Base-by-base conservation (phyloP, 352 stramenopile species). In the Nothophytophthora sp. region DNA sequence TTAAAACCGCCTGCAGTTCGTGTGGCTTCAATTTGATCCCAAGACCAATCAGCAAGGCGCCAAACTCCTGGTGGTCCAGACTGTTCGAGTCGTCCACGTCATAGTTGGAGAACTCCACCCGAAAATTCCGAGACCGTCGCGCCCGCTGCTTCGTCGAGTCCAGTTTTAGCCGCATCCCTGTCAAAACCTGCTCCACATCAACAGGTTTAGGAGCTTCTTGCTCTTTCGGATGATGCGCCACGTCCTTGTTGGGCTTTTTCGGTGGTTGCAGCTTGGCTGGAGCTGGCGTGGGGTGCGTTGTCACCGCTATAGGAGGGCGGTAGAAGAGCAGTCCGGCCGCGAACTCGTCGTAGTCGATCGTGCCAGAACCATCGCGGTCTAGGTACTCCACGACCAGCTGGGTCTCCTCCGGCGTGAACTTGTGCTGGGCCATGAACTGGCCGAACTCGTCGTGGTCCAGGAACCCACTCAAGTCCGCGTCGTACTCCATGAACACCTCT, bases 321-420 rank as follows among this genome's bases (percentile, higher is more conserved):
- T 81, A 88, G 30, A 88, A 90, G 2, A 90, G 55, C n/a, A 90
- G 39, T 1, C 79, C 79, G 1, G 69, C 68, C 0, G 79, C 74
- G 46, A 88, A 90, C 39, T 90, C 79, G 38, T 88, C 72, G 29
- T 90, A 90, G 56, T 88, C 79, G 35, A 90, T 79, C 11, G 76
- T 86, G 1, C 79, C 74, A 22, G 76, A 90, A 18, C 40, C 50
- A 45, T 90, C 79, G 18, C 55, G 44, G 15, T 90, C 79, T 16
- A 90, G 43, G 20, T 73, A 88, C 15, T 72, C 63, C 8, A 88
- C 70, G n/a, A 77, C 50, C 4, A 52, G 46, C 1, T 50, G 49
- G 0, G 72, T 70, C 42, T 90, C 76, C 2, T 86, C 70, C 1
- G 48, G 28, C 3, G 63, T 62, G 43, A 88, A 88, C 10, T 65